A percentile compares a stretch with the other conserved stretches of the same genome.
These are phyloP conservation scores for Tylopilus balloui DNA, from an alignment of 768 basidiomycete species.

Conservation along the genomic window DNA sequence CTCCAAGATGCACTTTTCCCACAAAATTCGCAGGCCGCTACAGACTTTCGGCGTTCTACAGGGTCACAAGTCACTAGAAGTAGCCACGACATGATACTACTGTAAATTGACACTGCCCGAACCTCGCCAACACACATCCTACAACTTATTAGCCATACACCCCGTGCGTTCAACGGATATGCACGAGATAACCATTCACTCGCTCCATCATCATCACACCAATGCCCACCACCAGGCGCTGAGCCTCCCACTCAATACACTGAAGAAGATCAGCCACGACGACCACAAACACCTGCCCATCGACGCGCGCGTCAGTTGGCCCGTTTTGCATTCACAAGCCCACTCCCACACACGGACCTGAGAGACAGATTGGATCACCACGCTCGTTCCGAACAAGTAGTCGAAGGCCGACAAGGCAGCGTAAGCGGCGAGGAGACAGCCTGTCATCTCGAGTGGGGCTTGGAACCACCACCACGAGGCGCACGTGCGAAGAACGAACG, in stretches of 20 bases:
- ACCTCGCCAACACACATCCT: background rate
- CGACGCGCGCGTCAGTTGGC: background rate
- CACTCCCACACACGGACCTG: constrained; percentile 5
- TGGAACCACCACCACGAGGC: constrained; percentile 10
- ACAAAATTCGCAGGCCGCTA: no score
- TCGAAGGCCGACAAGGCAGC: background rate
- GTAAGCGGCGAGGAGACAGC: background rate
- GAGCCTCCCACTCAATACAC: constrained; percentile 13
- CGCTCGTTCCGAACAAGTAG: background rate
- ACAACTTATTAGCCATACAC: background rate
- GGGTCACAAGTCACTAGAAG: no score
- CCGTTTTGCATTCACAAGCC: background rate
- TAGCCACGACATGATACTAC: no score
- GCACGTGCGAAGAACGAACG: background rate
- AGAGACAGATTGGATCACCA: background rate
- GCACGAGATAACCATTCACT: background rate
- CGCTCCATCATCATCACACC: background rate
- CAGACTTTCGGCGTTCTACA: no score
- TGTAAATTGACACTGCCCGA: background rate
- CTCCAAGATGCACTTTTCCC: no score
- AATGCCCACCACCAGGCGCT: background rate
- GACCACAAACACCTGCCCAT: background rate
- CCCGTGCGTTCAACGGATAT: background rate
- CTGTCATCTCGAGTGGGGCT: background rate
- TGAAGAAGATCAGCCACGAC: background rate